These are phyloP conservation scores for Dactylellina sp. DNA, from an alignment of 2,329 filamentous ascomycete genomes.

Conservation along the genomic window DNA sequence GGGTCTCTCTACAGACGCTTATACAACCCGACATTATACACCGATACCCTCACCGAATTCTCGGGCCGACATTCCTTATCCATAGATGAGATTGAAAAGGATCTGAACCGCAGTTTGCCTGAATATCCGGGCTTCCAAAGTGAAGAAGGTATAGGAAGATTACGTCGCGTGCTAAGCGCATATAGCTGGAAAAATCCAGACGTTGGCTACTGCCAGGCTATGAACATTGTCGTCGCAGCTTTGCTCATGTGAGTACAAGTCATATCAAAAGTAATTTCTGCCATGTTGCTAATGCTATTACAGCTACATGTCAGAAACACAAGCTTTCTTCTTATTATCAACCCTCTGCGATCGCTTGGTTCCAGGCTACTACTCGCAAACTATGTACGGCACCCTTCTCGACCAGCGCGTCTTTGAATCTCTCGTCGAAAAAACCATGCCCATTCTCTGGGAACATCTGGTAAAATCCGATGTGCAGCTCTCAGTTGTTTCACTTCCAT, in stretches of 20 bases:
- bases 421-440: constrained; percentile 98
- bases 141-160: constrained; percentile 89
- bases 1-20: constrained; percentile 89
- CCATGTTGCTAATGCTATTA: constrained; percentile 57
- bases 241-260: constrained; percentile 77
- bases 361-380: constrained; percentile 97
- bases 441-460: constrained; percentile 97
- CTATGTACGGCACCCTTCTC: constrained; percentile 97
- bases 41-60: constrained; percentile 84
- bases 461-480: constrained; percentile 96
- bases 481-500: constrained; percentile 94
- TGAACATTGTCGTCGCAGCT: constrained; percentile 99
- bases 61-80: constrained; percentile 89
- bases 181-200: constrained; percentile 98
- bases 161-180: constrained; percentile 90
- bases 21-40: constrained; percentile 84
- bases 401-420: constrained; percentile 98
- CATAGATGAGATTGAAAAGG: constrained; percentile 99
- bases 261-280: background rate
- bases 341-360: constrained; percentile 91
- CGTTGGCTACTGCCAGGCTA: constrained; percentile 97
- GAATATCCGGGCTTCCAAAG: constrained; percentile 98
- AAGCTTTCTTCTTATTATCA: constrained; percentile 94
- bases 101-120: constrained; percentile 92
- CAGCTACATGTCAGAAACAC: constrained; percentile 92